Conservation (phyloP, 148 eudicot species). For the Spergularia bocconei region DNA sequence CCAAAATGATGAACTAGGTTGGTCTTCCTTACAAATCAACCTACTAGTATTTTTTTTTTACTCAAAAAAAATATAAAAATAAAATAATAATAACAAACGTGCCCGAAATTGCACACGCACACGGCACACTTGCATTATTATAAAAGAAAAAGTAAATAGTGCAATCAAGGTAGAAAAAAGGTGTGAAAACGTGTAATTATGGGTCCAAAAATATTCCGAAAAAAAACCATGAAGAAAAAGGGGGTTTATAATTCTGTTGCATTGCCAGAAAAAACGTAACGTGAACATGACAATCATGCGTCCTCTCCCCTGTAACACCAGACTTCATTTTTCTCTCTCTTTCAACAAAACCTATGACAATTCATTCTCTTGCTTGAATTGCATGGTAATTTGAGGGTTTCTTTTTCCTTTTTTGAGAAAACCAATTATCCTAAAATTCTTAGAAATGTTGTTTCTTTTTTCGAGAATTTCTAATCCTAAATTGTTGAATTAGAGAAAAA, state of each 20-base stretch:
- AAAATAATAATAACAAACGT: too few relatives aligned
- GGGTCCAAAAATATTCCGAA: too few relatives aligned
- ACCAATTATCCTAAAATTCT: conserved; percentile 1
- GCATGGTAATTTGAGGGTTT: background rate
- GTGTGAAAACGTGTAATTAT: too few relatives aligned
- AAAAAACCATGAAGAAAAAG: too few relatives aligned
- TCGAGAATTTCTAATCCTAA: background rate
- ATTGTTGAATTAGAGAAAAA: conserved; percentile 6
- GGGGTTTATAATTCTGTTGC: background rate
- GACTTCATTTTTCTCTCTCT: background rate
- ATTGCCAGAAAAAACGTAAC: background rate
- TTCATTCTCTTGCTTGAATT: background rate
- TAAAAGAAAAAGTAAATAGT: too few relatives aligned
- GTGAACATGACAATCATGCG: conserved; percentile 1
- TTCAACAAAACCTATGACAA: background rate
- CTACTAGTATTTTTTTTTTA: too few relatives aligned
- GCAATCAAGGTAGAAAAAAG: too few relatives aligned
- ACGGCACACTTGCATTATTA: too few relatives aligned
- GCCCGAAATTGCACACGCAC: too few relatives aligned
- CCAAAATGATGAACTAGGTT: too few relatives aligned
- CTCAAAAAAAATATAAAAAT: too few relatives aligned
- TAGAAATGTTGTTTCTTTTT: background rate
- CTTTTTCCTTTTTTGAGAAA: background rate
- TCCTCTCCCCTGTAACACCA: background rate
- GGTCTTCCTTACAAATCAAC: too few relatives aligned